Conservation (phyloP, 2,329 filamentous ascomycete genomes). For the Aschersonia sp. region DNA sequence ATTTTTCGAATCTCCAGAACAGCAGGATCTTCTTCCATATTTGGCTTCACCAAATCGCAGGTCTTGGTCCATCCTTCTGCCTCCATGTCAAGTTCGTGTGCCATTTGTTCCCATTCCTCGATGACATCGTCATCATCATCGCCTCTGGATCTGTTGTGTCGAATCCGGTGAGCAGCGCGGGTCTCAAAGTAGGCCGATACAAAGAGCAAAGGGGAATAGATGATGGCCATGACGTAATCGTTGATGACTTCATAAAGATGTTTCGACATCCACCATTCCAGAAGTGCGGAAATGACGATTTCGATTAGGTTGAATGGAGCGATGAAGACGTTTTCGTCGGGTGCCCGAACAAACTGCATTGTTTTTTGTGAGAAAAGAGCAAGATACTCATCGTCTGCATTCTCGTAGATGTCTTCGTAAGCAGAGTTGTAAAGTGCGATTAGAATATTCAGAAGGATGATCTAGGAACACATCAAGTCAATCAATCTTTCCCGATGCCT, state of each 20-base stretch:
- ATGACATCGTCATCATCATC: slow-evolving; percentile 80
- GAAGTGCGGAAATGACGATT: slow-evolving; percentile 60
- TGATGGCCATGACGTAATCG: slow-evolving; percentile 69
- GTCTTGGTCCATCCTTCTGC: slow-evolving; percentile 73
- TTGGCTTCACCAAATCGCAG: slow-evolving; percentile 61
- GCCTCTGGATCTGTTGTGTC: slow-evolving; percentile 59
- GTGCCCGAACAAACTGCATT: slow-evolving; percentile 90
- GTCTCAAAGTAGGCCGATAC: slow-evolving; percentile 63
- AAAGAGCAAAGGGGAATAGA: slow-evolving; percentile 75
- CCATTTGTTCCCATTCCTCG: slow-evolving; percentile 88
- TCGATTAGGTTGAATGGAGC: slow-evolving; percentile 91
- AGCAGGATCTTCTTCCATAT: slow-evolving; percentile 66
- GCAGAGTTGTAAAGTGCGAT: slow-evolving; percentile 96
- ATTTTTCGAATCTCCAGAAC: slow-evolving; percentile 54
- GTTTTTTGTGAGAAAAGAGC: slow-evolving; percentile 89
- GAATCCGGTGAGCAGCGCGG: slow-evolving; percentile 49
- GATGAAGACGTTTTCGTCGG: slow-evolving; percentile 97
- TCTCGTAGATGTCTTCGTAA: slow-evolving; percentile 86
- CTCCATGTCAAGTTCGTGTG: slow-evolving; percentile 61
- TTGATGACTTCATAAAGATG: slow-evolving; percentile 66
- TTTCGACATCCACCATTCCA: slow-evolving; percentile 92
- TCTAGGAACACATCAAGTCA: slow-evolving; percentile 16
- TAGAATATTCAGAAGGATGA: slow-evolving; percentile 80
- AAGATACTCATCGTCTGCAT: slow-evolving; percentile 90
- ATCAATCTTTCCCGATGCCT: neutral